Evolutionary conservation across 1,284 basidiomycete species (phyloP).

Genomic region (Xerocomus minutiporus): DNA sequence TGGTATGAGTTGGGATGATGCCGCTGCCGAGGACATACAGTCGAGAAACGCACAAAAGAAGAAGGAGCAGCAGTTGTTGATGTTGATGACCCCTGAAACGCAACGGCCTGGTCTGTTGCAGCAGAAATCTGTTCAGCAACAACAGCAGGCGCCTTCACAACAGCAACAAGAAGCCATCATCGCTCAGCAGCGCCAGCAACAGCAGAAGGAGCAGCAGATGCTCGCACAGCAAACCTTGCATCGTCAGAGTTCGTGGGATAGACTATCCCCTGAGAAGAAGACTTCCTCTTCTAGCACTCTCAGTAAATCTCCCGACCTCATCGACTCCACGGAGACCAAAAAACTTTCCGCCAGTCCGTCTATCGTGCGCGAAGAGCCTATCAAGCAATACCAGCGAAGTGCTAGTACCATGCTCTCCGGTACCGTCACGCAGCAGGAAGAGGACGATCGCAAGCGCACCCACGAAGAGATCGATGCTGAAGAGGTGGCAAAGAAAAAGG

Average conservation of each 20-base stretch:
- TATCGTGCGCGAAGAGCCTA: conserved; percentile 57
- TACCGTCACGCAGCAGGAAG: conserved; percentile 46
- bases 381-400: conserved; percentile 15
- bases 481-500: conserved; percentile 55
- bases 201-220: conserved; percentile 29
- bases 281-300: conserved; percentile 23
- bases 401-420: conserved; percentile 43
- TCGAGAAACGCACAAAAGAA: conserved; percentile 29
- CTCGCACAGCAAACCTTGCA: conserved; percentile 31
- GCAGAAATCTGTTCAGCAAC: conserved; percentile 24
- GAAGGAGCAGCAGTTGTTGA: conserved; percentile 17
- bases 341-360: conserved; percentile 74
- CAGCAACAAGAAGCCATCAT: conserved; percentile 30
- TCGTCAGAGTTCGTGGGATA: conserved; percentile 27
- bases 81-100: conserved; percentile 16
- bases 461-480: conserved; percentile 61
- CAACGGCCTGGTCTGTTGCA: conserved; percentile 15
- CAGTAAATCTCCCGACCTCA: conserved; percentile 44
- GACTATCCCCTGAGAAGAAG: conserved; percentile 18
- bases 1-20: conserved; percentile 72
- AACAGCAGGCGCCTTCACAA: conserved; percentile 28
- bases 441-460: conserved; percentile 55
- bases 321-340: conserved; percentile 59
- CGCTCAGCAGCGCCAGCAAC: conserved; percentile 29
- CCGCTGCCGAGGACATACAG: conserved; percentile 49